These are phyloP conservation scores for Fusarium vanettenii DNA, from an alignment of 2,329 filamentous ascomycete genomes.

Conservation along the genomic window DNA sequence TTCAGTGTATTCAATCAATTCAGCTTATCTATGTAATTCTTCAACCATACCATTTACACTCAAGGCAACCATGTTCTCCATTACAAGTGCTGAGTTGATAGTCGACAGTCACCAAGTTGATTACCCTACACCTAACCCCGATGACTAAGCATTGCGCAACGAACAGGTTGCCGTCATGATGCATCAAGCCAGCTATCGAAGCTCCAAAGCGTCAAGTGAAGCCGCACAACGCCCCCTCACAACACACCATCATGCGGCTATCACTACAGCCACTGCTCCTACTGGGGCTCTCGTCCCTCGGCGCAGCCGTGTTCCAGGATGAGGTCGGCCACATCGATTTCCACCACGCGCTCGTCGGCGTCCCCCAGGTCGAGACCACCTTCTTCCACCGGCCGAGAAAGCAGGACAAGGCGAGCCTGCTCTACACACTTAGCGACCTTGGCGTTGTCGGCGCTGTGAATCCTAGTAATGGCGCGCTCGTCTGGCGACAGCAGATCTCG, in stretches of 20 bases:
- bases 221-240: constrained; percentile 35
- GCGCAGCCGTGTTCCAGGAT: constrained; percentile 82
- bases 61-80: neutral
- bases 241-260: constrained; percentile 49
- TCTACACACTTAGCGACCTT: constrained; percentile 91
- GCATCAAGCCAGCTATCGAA: constrained; percentile 35
- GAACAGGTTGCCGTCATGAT: constrained; percentile 45
- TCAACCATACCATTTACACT: neutral
- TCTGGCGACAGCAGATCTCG: constrained; percentile 87
- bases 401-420: constrained; percentile 85
- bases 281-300: constrained; percentile 54
- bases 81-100: neutral
- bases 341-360: constrained; percentile 88
- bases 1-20: neutral
- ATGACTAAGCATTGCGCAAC: constrained; percentile 43
- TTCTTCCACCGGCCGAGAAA: constrained; percentile 93
- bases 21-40: neutral
- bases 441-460: constrained; percentile 89
- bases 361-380: constrained; percentile 84
- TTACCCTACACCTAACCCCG: constrained; percentile 5
- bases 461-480: constrained; percentile 82
- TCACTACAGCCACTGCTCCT: constrained; percentile 51
- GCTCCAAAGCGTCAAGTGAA: constrained; percentile 36
- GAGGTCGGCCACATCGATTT: constrained; percentile 94
- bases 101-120: neutral